Percentiles rank a stretch among this genome's conserved stretches.
Evolutionary conservation across 371 early-diverging fungal genomes (phyloP).

Genomic region (Coemansia sp.): DNA sequence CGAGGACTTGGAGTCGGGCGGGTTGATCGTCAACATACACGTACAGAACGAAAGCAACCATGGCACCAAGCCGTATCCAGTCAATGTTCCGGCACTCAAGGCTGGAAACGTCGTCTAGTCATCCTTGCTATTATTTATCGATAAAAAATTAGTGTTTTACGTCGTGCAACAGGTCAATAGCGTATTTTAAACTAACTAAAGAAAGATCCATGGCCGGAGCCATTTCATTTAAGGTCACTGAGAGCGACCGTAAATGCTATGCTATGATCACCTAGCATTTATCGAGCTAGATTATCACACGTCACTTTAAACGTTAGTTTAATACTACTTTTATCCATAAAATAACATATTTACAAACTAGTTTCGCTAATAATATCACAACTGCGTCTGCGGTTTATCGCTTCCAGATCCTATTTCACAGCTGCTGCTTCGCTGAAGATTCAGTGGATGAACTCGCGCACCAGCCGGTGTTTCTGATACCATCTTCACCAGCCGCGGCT

Average conservation of each 20-base stretch:
- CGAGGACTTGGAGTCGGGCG: conserved; percentile 22
- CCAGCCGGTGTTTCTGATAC: neutral
- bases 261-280: too few relatives aligned
- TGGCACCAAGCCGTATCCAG: conserved; percentile 45
- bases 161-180: too few relatives aligned
- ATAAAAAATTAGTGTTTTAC: neutral
- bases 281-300: too few relatives aligned
- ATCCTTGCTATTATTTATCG: neutral
- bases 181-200: too few relatives aligned
- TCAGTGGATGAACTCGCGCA: neutral
- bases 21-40: conserved; percentile 50
- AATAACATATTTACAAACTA: too few relatives aligned
- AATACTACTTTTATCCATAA: neutral
- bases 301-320: too few relatives aligned
- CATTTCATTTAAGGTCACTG: too few relatives aligned
- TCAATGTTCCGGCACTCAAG: conserved; percentile 33
- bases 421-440: neutral
- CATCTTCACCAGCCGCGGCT: neutral
- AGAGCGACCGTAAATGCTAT: too few relatives aligned
- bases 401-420: neutral
- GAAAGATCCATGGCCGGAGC: too few relatives aligned
- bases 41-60: conserved; percentile 46
- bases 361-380: too few relatives aligned
- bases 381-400: too few relatives aligned
- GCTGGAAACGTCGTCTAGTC: conserved; percentile 3